Base-by-base conservation (phyloP, 2,329 filamentous ascomycete species). In the Fusarium sp. region DNA sequence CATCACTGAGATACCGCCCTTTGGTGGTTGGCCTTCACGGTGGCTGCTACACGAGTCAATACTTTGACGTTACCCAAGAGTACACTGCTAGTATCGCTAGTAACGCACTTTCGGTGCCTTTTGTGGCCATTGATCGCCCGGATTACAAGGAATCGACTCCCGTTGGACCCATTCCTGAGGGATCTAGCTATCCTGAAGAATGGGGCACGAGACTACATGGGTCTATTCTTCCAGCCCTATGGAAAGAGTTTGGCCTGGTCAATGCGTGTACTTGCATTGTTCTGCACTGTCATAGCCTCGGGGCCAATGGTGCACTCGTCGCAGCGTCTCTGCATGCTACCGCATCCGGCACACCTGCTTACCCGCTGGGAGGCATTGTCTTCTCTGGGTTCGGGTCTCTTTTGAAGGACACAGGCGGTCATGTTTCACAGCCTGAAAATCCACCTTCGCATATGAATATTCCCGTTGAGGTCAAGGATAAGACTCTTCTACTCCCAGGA, bases 121-220 rank as follows among this genome's bases (percentile, higher is more conserved):
- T 73, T 40, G 54, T 73, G 15, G 65, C 70, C 21, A 69, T 73
- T 52, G 65, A 73, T 57, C 70, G 70, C 17, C 70, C 70, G 1
- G 56, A 66, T 24, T 73, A 73, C 56, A 58, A 36, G 17, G 57
- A 57, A 6, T 57, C 70, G 15, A 69, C 65, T 9, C 57, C 70
- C 8, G 42, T 73, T 4, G 43, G 50, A 5, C 31, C 54, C 3
- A 52, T 73, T 22, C 67, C 59, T 7, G 21, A 65, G 9, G 67
- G 53, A 33, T 73, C 70, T 0, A 65, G 57, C 47, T 73, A 73
- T 38, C 65, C 56, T 5, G 44, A 73, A 38, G 67, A 69, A 63
- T 67, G 56, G 58, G 70, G 70, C 2, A 52, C 21, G 3, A 28
- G 46, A 36, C 46, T 73, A 4, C 62, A 73, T 43, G 15, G 44